These are phyloP conservation scores for Phytophthora meadii DNA, from an alignment of 352 stramenopile genomes.

Conservation along the genomic window DNA sequence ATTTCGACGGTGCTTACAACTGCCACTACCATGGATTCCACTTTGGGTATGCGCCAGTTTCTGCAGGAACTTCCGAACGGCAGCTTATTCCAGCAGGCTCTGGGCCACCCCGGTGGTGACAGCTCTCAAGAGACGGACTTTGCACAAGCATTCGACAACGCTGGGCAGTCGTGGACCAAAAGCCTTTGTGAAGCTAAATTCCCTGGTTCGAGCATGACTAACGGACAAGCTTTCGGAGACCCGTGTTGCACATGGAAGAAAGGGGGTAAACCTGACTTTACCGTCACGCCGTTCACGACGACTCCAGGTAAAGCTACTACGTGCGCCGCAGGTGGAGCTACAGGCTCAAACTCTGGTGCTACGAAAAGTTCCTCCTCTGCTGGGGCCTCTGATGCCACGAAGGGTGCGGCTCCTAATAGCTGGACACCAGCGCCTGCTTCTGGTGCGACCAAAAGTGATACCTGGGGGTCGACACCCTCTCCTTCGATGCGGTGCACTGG, in stretches of 20 bases:
- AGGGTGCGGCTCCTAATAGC: neutral
- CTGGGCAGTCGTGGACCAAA: conserved; percentile 24
- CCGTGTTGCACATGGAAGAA: conserved; percentile 56
- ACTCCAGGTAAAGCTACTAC: conserved; percentile 24
- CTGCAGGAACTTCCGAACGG: conserved; percentile 49
- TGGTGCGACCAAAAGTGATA: neutral
- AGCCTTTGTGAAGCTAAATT: conserved; percentile 22
- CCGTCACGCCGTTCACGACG: conserved; percentile 31
- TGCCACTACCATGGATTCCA: conserved; percentile 2
- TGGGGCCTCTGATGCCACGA: conserved; percentile 8
- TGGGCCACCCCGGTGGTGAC: conserved; percentile 41
- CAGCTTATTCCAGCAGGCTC: conserved; percentile 37
- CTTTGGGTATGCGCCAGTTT: conserved; percentile 14
- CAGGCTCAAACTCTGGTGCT: neutral
- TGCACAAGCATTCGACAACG: conserved; percentile 32
- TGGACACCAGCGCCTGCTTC: too few relatives aligned
- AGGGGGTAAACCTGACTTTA: conserved; percentile 40
- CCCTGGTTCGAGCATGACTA: conserved; percentile 28
- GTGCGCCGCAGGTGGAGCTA: conserved; percentile 18
- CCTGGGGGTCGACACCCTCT: conserved; percentile 5
- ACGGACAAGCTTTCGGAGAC: conserved; percentile 51
- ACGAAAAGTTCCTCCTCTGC: neutral
- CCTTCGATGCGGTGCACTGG: conserved; percentile 10
- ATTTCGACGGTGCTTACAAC: conserved; percentile 5
- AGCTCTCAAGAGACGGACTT: conserved; percentile 38